phyloP scores from a whole-genome alignment of 75 land plant species.

The Picea sitchensis region DNA sequence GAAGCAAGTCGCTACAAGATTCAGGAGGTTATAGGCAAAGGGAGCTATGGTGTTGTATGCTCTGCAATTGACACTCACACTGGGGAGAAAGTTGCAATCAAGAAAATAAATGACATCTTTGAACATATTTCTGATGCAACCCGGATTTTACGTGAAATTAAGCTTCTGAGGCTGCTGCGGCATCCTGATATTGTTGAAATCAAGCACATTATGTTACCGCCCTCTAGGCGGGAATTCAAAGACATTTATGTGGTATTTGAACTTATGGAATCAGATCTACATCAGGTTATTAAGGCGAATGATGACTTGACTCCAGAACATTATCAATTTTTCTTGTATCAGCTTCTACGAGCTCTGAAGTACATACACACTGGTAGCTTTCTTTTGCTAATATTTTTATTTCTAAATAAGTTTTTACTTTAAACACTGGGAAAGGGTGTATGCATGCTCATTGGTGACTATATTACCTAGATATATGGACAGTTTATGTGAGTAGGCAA shows the following conservation, averaged over 20 bases:
- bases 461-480: neutral
- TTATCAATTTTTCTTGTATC: conserved; percentile 60
- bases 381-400: neutral
- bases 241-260: conserved; percentile 43
- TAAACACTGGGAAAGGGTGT: neutral
- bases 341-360: conserved; percentile 59
- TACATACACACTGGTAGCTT: conserved; percentile 65
- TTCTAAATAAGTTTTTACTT: neutral
- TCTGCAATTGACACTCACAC: conserved; percentile 35
- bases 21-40: conserved; percentile 47
- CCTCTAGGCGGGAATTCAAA: conserved; percentile 36
- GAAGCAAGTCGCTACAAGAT: conserved; percentile 53
- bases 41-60: conserved; percentile 45
- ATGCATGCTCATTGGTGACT: neutral
- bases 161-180: conserved; percentile 26
- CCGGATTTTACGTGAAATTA: conserved; percentile 36
- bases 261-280: conserved; percentile 43
- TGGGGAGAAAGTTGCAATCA: conserved; percentile 41
- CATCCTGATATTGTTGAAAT: conserved; percentile 48
- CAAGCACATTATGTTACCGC: conserved; percentile 44
- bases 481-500: neutral
- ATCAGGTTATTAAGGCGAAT: conserved; percentile 78
- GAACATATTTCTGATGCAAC: conserved; percentile 46
- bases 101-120: conserved; percentile 38
- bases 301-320: conserved; percentile 94